These are phyloP conservation scores for Ormosia semicastrata DNA, from an alignment of 306 rosid genomes.

Conservation along the genomic window DNA sequence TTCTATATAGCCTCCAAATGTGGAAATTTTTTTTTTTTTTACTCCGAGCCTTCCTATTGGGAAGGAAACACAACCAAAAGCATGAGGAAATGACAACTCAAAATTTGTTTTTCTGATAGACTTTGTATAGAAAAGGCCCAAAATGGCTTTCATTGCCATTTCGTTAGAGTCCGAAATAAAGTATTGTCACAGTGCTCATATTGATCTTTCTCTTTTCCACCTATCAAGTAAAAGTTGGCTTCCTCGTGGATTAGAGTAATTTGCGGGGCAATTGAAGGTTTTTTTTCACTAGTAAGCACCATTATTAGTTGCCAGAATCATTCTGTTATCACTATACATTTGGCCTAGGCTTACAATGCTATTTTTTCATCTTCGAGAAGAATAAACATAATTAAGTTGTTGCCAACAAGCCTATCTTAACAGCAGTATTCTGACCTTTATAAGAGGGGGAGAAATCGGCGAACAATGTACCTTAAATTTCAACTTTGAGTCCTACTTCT, in stretches of 20 bases:
- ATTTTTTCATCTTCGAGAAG: background rate
- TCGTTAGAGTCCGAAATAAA: background rate
- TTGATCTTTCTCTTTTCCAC: background rate
- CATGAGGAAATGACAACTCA: background rate
- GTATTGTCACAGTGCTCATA: background rate
- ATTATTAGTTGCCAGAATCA: background rate
- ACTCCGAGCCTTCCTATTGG: background rate
- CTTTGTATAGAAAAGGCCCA: background rate
- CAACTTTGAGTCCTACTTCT: background rate
- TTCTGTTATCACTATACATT: background rate
- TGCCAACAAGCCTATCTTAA: background rate
- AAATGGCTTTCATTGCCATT: background rate
- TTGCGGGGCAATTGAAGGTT: background rate
- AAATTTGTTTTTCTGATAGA: background rate
- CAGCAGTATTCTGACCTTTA: background rate
- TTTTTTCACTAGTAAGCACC: background rate
- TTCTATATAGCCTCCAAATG: background rate
- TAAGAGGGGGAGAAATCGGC: background rate
- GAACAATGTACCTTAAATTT: background rate
- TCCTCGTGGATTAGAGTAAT: background rate
- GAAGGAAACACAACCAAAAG: background rate
- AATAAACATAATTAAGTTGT: background rate
- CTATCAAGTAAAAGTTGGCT: background rate
- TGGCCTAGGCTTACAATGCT: background rate
- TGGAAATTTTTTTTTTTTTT: background rate